Evolutionary conservation across 179 eudicot species (phyloP).

Genomic region (Amaranthus tricolor): DNA sequence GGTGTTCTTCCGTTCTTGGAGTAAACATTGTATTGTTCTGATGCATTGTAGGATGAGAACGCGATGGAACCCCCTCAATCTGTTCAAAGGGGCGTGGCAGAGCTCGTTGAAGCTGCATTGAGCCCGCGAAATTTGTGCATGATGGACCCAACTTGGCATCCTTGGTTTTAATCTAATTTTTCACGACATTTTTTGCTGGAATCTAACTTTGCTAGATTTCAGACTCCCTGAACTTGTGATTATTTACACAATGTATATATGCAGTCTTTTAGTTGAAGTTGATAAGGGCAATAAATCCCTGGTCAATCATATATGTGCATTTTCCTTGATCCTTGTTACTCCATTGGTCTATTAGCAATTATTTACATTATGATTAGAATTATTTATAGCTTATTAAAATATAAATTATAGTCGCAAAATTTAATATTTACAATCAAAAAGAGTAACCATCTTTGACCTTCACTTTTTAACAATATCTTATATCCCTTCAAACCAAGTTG

Average conservation of each 20-base stretch:
- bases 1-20: background rate
- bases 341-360: too few relatives aligned
- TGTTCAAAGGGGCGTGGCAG: slow-evolving; percentile 89
- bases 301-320: too few relatives aligned
- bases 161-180: slow-evolving; percentile 63
- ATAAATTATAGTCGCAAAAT: too few relatives aligned
- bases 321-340: too few relatives aligned
- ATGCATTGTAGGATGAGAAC: slow-evolving; percentile 68
- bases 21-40: background rate
- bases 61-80: slow-evolving; percentile 88
- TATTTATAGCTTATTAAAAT: too few relatives aligned
- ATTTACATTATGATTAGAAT: too few relatives aligned
- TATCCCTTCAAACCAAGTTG: too few relatives aligned
- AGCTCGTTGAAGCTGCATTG: slow-evolving; percentile 91
- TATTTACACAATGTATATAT: slow-evolving; percentile 1
- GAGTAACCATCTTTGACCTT: too few relatives aligned
- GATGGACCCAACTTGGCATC: slow-evolving; percentile 99
- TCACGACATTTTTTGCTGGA: background rate
- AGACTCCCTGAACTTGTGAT: slow-evolving; percentile 3
- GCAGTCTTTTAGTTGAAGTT: slow-evolving; percentile 5
- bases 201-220: background rate
- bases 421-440: too few relatives aligned
- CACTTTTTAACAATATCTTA: too few relatives aligned
- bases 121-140: slow-evolving; percentile 86
- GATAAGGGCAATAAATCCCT: background rate